Evolutionary conservation across 2,329 filamentous ascomycete genomes (phyloP), one percentile per base, ranked within the genome.

Genomic region (Fusarium graminum): DNA sequence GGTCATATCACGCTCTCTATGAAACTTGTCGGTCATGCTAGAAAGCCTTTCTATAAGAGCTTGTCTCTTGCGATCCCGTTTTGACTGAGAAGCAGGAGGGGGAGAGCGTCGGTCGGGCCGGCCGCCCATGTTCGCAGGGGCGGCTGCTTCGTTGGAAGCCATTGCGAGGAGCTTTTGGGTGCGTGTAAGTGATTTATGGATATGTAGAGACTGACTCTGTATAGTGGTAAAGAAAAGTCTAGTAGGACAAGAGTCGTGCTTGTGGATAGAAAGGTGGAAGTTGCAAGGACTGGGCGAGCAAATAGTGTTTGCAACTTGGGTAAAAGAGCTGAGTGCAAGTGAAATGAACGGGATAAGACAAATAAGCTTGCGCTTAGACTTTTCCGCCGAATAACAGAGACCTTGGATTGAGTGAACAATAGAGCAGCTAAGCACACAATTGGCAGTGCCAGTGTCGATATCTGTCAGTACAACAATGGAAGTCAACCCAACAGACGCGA

Each of bases 11-110:
- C 92, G 87, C 74, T 97, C 93, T 65, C 90, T 87, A 66, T 88
- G 87, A 79, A 97, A 94, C 68, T 89, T 89, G 52, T 90, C 88
- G 53, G 90, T 89, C 78, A 97, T 88, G 55, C 89, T 86, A 39
- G 88, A 85, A 8, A 97, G 86, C 66, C 91, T 90, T 63, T 97
- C 93, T 69, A 89, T 88, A 63, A 97, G 88, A 73, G 90, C 88
- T 73, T 92, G 92, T 64, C 93, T 90, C 75, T 94, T 90, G 79
- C 96, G 95, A 80, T 98, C 94, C 78, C 93, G 88, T 82, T 97
- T 97, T 39, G 92, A 94, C 65, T 83, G 83, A n/a, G 81, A 72
- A 26, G 77, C 70, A 17, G 77, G 72, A 52, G 74, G 73, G 55
- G 80, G 79, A 54, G 79, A 79, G 32, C 76, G 77, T 54, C 76